Evolutionary conservation across 2,329 filamentous ascomycete genomes (phyloP).

Genomic region (Dactylonectria macrodidyma): DNA sequence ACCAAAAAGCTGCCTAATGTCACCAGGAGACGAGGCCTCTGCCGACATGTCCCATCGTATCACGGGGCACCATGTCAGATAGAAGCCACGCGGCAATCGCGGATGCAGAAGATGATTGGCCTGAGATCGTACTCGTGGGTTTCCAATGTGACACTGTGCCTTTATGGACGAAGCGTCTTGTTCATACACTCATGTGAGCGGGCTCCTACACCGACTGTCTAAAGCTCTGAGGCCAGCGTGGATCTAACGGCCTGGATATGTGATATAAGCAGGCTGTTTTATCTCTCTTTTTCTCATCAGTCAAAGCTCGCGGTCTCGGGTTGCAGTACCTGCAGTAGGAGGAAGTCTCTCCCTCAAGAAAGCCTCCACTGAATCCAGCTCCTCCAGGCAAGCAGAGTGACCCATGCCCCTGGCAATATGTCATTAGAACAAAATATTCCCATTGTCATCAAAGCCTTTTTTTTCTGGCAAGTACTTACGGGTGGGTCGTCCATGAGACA

Average conservation of each 20-base stretch:
- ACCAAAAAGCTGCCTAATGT: conserved; percentile 15
- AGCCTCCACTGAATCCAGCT: conserved; percentile 85
- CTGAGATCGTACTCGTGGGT: conserved; percentile 15
- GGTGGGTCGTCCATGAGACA: conserved; percentile 83
- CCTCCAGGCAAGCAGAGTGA: conserved; percentile 82
- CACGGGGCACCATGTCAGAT: conserved; percentile 13
- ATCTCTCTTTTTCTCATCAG: not conserved
- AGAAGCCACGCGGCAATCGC: conserved; percentile 23
- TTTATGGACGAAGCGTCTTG: not conserved
- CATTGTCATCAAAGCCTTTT: not conserved
- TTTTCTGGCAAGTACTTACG: conserved; percentile 63
- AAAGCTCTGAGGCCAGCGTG: conserved; percentile 6
- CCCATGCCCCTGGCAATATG: conserved; percentile 69
- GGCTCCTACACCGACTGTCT: not conserved
- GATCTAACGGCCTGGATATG: not conserved
- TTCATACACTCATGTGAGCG: not conserved
- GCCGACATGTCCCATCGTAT: conserved; percentile 5
- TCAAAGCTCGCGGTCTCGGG: conserved; percentile 19
- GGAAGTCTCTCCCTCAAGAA: conserved; percentile 65
- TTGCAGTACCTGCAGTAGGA: conserved; percentile 25
- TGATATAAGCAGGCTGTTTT: not conserved
- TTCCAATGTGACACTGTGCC: conserved; percentile 14
- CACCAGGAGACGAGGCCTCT: not conserved
- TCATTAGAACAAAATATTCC: conserved; percentile 25
- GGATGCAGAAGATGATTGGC: conserved; percentile 19